These are phyloP conservation scores for Psidium guajava DNA, from an alignment of 345 rosid genomes.

Conservation along the genomic window DNA sequence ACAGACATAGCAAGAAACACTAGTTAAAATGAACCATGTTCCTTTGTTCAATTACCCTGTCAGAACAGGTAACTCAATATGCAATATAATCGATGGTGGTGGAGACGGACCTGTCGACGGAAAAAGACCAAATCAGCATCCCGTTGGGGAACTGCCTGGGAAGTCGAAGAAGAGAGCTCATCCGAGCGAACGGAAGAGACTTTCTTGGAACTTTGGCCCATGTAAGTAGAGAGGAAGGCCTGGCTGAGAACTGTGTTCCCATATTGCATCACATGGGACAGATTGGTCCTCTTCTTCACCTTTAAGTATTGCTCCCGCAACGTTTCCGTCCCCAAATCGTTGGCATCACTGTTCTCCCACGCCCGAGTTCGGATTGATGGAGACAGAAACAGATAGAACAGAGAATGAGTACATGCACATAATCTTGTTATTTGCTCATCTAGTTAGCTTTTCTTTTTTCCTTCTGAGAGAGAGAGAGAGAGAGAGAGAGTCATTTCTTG, in stretches of 20 bases:
- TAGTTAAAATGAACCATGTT: not conserved
- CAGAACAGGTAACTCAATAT: not conserved
- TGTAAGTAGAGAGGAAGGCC: not conserved
- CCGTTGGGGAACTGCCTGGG: conserved; percentile 6
- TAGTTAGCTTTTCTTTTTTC: not conserved
- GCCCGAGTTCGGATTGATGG: not conserved
- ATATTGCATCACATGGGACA: conserved; percentile 1
- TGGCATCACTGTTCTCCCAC: conserved; percentile 20
- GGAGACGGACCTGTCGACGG: not conserved
- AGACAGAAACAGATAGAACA: not conserved
- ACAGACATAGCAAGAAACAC: not conserved
- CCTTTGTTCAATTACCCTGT: not conserved
- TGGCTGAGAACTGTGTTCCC: not conserved
- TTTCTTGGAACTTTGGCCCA: not conserved
- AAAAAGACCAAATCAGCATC: conserved; percentile 34
- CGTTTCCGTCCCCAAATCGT: too few species aligned
- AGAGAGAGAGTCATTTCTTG: not conserved
- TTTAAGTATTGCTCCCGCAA: not conserved
- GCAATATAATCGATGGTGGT: not conserved
- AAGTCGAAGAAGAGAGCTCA: not conserved
- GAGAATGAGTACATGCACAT: not conserved
- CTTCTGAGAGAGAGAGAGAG: too few species aligned
- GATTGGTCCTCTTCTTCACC: not conserved
- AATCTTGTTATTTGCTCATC: not conserved
- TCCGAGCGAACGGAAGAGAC: not conserved